These are phyloP conservation scores for Saraca asoca DNA, from an alignment of 331 rosid genomes.

Conservation along the genomic window DNA sequence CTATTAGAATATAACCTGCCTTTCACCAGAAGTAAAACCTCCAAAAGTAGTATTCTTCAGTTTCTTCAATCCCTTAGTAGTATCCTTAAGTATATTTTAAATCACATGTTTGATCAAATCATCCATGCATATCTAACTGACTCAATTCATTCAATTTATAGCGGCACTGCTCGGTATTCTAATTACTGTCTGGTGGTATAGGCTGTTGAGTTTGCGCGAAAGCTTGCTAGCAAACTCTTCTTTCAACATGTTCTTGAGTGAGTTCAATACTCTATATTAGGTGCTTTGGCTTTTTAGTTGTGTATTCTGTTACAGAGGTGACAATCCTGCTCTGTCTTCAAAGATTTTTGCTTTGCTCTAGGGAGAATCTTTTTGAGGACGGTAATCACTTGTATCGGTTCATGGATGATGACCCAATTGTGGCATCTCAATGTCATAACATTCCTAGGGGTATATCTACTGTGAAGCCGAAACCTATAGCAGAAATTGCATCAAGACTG, in stretches of 20 bases:
- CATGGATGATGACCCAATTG: conserved; percentile 80
- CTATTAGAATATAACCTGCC: no score
- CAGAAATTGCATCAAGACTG: conserved; percentile 80
- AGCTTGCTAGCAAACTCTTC: conserved; percentile 75
- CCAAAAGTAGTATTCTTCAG: no score
- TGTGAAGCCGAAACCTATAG: conserved; percentile 72
- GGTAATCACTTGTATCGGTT: conserved; percentile 83
- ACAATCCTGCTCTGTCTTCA: conserved; percentile 28
- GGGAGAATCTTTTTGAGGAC: conserved; percentile 83
- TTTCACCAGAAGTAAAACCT: no score
- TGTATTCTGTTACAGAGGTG: conserved; percentile 31
- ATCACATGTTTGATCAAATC: conserved; percentile 20
- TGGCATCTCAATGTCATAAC: conserved; percentile 79
- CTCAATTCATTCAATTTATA: conserved; percentile 9
- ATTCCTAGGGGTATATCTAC: conserved; percentile 73
- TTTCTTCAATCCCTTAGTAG: no score
- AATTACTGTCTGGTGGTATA: conserved; percentile 45
- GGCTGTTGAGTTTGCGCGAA: conserved; percentile 88
- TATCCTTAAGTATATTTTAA: neutral
- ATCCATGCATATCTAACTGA: neutral
- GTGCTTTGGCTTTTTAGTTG: conserved; percentile 14
- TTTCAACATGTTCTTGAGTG: conserved; percentile 82
- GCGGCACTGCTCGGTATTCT: conserved; percentile 26
- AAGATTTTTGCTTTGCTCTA: conserved; percentile 36
- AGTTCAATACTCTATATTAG: conserved; percentile 43